phyloP scores from a whole-genome alignment of 1,139 yeast genomes.

The Sugiyamaella xylanicola region DNA sequence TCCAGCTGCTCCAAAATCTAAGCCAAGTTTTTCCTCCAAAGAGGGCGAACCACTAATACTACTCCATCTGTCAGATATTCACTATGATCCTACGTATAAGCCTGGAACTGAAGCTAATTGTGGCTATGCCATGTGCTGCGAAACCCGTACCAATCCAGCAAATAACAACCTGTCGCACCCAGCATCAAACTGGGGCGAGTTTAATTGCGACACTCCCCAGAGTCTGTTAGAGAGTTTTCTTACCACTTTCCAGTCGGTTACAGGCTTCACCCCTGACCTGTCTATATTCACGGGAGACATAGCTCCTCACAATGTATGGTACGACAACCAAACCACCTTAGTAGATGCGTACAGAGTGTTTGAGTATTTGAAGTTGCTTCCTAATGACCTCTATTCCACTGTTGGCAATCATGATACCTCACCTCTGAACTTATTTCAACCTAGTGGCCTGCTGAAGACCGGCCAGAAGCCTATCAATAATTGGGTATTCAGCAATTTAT shows the following conservation, averaged over 20 bases:
- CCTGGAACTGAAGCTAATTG: slow-evolving; percentile 66
- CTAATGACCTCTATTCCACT: slow-evolving; percentile 59
- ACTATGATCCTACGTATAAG: slow-evolving; percentile 57
- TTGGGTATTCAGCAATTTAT: slow-evolving; percentile 64
- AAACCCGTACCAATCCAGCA: slow-evolving; percentile 17
- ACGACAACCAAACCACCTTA: slow-evolving; percentile 57
- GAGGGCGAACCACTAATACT: slow-evolving; percentile 53
- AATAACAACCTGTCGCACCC: slow-evolving; percentile 44
- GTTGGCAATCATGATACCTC: slow-evolving; percentile 75
- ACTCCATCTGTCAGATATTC: slow-evolving; percentile 66
- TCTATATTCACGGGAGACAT: slow-evolving; percentile 67
- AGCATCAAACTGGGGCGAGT: slow-evolving; percentile 64
- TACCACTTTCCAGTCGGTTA: slow-evolving; percentile 30
- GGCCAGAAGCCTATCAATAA: slow-evolving; percentile 54
- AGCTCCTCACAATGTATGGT: slow-evolving; percentile 58
- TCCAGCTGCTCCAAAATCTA: slow-evolving; percentile 1
- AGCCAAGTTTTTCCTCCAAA: background rate
- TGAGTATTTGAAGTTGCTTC: slow-evolving; percentile 14
- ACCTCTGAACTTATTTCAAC: slow-evolving; percentile 57
- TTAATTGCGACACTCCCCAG: slow-evolving; percentile 62
- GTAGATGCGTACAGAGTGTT: slow-evolving; percentile 37
- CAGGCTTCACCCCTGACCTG: slow-evolving; percentile 45
- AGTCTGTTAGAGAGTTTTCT: slow-evolving; percentile 58
- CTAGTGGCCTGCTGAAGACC: slow-evolving; percentile 57
- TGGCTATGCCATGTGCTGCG: slow-evolving; percentile 53